phyloP scores from a whole-genome alignment of 2,329 filamentous ascomycete species.

The Mycocentrospora acerina region DNA sequence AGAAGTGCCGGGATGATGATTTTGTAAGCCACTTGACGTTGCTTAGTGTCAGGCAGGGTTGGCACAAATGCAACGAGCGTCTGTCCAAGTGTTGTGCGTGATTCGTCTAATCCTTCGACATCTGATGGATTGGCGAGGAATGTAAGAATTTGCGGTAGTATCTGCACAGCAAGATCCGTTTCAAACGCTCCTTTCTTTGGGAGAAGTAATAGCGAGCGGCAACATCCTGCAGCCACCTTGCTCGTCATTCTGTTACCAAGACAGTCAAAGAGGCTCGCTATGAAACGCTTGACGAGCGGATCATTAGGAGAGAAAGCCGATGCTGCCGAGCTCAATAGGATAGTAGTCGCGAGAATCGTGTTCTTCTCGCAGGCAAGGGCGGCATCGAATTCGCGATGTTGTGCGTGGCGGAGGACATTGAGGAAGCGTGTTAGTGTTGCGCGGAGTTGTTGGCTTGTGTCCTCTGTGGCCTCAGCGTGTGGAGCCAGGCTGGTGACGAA shows the following conservation, averaged over 20 bases:
- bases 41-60: conserved; percentile 32
- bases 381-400: conserved; percentile 73
- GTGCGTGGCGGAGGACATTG: conserved; percentile 73
- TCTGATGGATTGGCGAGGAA: conserved; percentile 67
- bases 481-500: conserved; percentile 76
- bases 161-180: conserved; percentile 68
- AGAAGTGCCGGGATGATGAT: conserved; percentile 78
- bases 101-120: conserved; percentile 77
- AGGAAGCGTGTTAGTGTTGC: conserved; percentile 82
- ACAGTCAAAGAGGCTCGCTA: conserved; percentile 83
- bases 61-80: conserved; percentile 73
- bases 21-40: conserved; percentile 62
- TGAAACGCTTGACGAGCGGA: conserved; percentile 70
- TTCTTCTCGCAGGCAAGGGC: conserved; percentile 92
- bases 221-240: conserved; percentile 87
- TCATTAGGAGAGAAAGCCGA: conserved; percentile 75
- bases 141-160: conserved; percentile 72
- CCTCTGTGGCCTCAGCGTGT: conserved; percentile 45
- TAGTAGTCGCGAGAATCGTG: conserved; percentile 80
- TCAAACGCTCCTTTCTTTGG: conserved; percentile 47
- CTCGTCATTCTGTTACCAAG: conserved; percentile 78
- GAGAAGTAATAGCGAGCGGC: conserved; percentile 77
- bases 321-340: conserved; percentile 80
- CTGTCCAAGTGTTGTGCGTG: conserved; percentile 69
- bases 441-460: conserved; percentile 70